Conservation (phyloP, 163 green algal species). For the Chloromonas sp. region DNA sequence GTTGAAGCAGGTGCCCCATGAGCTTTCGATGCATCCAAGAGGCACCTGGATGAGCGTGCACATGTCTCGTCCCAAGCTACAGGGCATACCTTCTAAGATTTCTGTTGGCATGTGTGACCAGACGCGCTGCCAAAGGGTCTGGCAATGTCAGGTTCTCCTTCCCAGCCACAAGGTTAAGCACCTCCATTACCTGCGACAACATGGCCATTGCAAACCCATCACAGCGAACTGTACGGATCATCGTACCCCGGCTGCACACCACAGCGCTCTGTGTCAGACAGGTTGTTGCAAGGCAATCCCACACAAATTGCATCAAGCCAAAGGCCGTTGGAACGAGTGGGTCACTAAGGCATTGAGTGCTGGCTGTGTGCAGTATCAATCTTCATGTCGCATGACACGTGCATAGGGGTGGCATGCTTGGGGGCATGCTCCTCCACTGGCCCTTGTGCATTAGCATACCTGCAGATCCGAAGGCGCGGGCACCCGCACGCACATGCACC, state of each 20-base stretch:
- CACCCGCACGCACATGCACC: conserved; percentile 89
- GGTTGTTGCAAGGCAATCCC: not conserved
- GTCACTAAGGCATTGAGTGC: too few species aligned
- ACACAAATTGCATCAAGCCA: too few species aligned
- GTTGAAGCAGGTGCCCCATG: too few species aligned
- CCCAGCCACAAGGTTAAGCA: conserved; percentile 67
- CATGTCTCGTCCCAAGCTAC: too few species aligned
- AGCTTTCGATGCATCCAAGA: too few species aligned
- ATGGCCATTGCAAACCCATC: not conserved
- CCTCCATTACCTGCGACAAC: conserved; percentile 43
- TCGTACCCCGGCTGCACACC: not conserved
- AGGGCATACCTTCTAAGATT: conserved; percentile 58
- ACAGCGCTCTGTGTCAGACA: not conserved
- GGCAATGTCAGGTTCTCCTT: conserved; percentile 74
- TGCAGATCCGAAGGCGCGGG: conserved; percentile 54
- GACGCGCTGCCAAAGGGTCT: conserved; percentile 41
- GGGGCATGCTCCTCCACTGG: too few species aligned
- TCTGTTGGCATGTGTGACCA: conserved; percentile 55
- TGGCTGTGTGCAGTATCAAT: too few species aligned
- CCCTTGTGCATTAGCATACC: conserved; percentile 13
- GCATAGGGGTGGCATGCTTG: too few species aligned
- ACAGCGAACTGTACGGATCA: not conserved
- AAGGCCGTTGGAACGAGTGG: too few species aligned
- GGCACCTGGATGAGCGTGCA: too few species aligned
- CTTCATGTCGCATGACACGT: too few species aligned